Evolutionary conservation across 139 green algal genomes (phyloP), one percentile per base, ranked within the genome.

Genomic region (Ulvella scutata): DNA sequence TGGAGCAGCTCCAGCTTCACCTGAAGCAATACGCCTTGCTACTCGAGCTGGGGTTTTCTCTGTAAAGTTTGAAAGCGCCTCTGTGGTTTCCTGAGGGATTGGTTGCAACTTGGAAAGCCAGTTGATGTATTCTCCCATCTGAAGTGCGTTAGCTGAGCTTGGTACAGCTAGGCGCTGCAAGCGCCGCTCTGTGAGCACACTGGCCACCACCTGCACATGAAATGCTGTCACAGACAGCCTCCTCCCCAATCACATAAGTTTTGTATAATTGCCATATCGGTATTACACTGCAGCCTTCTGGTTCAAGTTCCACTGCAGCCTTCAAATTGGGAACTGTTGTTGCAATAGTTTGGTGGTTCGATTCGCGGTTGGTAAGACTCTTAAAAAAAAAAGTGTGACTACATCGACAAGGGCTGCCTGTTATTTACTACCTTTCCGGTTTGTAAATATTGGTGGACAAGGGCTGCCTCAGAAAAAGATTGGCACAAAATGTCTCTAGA

Each of bases 171-270:
- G 75, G 21, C 84, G 81, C 60, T 82, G 79, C 26, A 86, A 74
- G 6, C 87, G 76, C 10, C 82, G 79, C 29, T 82, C 75, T 4
- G 85, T 87, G 44, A 88, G 78, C 79, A 90, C 77, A 62, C 76
- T 81, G 60, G 79, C 77, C 51, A 90, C 85, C 43, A 86, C 83
- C 78, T 80, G 75, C n/a, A 40, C 13, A 28, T 38, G 3, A 9
- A 43, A 3, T 9, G 17, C 38, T 36, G 0, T 17, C 36, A 2
- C 0, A 37, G 4, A 23, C 3, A 4, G 33, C 39, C 9, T 28
- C 37, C 7, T 28, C 17, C 20, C 28, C 17, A 10, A 17, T 59
- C 61, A 33, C 23, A 13, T 59, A 13, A 28, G n/a, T 73, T 73
- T 13, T 17, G 35, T 73, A 73, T 10, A 13, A 59, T 28, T 73